Percentiles rank a stretch among this genome's conserved stretches.
Conservation (phyloP, 1,139 yeast species). For the Hemisphaericaspora xylanilytica region DNA sequence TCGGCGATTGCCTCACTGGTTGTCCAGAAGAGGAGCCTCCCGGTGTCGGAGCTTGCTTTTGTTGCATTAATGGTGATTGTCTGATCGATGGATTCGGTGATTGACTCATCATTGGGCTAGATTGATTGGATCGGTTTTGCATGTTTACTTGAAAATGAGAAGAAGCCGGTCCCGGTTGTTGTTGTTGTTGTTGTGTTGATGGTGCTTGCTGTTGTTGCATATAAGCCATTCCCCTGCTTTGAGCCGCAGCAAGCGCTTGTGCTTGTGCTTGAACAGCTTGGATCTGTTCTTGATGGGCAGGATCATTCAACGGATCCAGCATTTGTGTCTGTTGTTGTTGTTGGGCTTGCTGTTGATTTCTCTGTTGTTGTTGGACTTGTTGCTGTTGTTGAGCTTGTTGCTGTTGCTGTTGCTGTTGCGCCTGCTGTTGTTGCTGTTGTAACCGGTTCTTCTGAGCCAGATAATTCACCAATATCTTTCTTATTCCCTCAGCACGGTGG, state of each 20-base stretch:
- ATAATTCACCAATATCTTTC: conserved; percentile 43
- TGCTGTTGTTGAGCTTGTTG: conserved; percentile 12
- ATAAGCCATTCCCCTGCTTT: background rate
- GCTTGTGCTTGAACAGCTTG: conserved; percentile 13
- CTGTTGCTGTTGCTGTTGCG: conserved; percentile 8
- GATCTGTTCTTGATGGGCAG: conserved; percentile 10
- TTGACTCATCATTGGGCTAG: conserved; percentile 11
- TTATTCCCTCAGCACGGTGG: conserved; percentile 66
- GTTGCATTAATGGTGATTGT: conserved; percentile 12
- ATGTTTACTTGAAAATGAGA: conserved; percentile 8
- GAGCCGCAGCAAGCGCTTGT: conserved; percentile 9
- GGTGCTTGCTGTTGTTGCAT: conserved; percentile 1
- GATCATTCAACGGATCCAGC: conserved; percentile 3
- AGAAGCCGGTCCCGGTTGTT: conserved; percentile 4
- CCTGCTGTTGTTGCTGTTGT: conserved; percentile 15
- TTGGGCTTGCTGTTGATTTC: conserved; percentile 4
- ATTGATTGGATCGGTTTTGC: conserved; percentile 4
- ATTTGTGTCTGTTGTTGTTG: conserved; percentile 7
- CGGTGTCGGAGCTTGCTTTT: conserved; percentile 8
- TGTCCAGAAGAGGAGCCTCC: conserved; percentile 5
- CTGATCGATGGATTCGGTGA: conserved; percentile 9
- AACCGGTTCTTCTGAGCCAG: conserved; percentile 38
- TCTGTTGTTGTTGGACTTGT: conserved; percentile 10
- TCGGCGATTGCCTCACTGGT: conserved; percentile 11
- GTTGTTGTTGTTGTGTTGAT: too few relatives aligned